These are phyloP conservation scores for Globisporangium uncinulatum DNA, from an alignment of 352 stramenopile species.

Conservation along the genomic window DNA sequence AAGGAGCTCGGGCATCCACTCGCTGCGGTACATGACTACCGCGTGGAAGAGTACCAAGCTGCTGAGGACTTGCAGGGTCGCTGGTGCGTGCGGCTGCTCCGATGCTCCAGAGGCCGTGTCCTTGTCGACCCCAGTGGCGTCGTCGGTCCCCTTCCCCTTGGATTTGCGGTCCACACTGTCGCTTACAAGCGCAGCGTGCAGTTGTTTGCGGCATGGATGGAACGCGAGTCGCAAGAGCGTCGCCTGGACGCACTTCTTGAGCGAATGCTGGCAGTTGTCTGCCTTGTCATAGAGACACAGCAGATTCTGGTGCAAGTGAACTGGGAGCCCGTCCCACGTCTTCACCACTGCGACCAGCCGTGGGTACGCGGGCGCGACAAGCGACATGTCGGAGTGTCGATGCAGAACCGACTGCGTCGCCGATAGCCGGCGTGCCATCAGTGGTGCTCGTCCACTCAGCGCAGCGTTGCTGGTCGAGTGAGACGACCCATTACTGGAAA, in stretches of 20 bases:
- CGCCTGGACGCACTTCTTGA: constrained; percentile 35
- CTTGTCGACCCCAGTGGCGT: background rate
- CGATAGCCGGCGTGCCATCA: constrained; percentile 5
- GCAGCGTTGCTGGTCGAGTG: background rate
- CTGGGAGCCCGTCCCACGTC: constrained; percentile 12
- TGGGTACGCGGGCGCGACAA: constrained; percentile 25
- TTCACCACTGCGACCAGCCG: constrained; percentile 24
- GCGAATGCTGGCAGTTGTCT: background rate
- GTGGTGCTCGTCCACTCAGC: background rate
- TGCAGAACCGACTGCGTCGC: constrained; percentile 18
- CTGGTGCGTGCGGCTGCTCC: background rate
- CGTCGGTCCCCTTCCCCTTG: background rate
- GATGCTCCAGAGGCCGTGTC: background rate
- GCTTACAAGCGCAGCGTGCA: constrained; percentile 9
- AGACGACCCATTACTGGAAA: background rate
- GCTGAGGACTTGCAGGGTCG: constrained; percentile 24
- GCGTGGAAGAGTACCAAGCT: constrained; percentile 41
- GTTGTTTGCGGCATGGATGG: constrained; percentile 13
- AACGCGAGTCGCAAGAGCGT: constrained; percentile 35
- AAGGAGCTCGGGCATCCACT: background rate
- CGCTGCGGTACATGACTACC: constrained; percentile 18
- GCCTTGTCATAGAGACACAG: constrained; percentile 23
- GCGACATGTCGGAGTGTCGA: constrained; percentile 18
- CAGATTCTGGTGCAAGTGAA: constrained; percentile 21
- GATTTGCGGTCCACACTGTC: background rate